Percentiles rank a stretch among this genome's conserved stretches.
Evolutionary conservation across 371 early-diverging fungal genomes (phyloP).

Genomic region (Vairimorpha necatrix): DNA sequence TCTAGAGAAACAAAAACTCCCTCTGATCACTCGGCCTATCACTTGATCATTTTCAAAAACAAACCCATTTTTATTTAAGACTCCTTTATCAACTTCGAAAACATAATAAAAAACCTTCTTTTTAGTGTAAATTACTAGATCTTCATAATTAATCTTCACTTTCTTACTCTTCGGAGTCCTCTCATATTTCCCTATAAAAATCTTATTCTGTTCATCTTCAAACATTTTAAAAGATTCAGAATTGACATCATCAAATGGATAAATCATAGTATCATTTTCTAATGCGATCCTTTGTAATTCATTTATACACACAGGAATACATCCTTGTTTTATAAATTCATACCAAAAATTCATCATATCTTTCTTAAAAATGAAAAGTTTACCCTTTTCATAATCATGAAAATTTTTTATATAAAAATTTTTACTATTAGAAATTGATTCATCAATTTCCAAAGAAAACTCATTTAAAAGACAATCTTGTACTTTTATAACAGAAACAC

Average conservation of each 20-base stretch:
- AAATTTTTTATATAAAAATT: not conserved
- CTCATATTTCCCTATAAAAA: slow-evolving; percentile 41
- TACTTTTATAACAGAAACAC: slow-evolving; percentile 19
- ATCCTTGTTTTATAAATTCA: slow-evolving; percentile 31
- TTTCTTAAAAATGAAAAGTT: slow-evolving; percentile 34
- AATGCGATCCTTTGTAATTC: slow-evolving; percentile 55
- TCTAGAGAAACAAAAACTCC: slow-evolving; percentile 46
- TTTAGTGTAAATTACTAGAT: slow-evolving; percentile 11
- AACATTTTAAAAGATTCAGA: slow-evolving; percentile 20
- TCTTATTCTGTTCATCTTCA: slow-evolving; percentile 24
- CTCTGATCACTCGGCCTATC: slow-evolving; percentile 53
- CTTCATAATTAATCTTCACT: slow-evolving; percentile 8
- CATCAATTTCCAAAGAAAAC: not conserved
- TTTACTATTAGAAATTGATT: not conserved
- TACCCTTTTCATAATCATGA: slow-evolving; percentile 27
- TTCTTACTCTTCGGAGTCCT: slow-evolving; percentile 51
- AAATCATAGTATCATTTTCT: slow-evolving; percentile 47
- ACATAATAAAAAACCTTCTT: slow-evolving; percentile 9
- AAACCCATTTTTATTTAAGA: slow-evolving; percentile 22
- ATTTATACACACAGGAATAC: slow-evolving; percentile 52
- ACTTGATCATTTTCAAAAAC: slow-evolving; percentile 22
- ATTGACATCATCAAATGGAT: slow-evolving; percentile 49
- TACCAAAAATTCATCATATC: slow-evolving; percentile 35
- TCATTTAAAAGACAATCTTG: not conserved
- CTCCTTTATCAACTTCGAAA: slow-evolving; percentile 50